These are phyloP conservation scores for Colletotrichum truncatum DNA, from an alignment of 2,329 filamentous ascomycete genomes.

Conservation along the genomic window DNA sequence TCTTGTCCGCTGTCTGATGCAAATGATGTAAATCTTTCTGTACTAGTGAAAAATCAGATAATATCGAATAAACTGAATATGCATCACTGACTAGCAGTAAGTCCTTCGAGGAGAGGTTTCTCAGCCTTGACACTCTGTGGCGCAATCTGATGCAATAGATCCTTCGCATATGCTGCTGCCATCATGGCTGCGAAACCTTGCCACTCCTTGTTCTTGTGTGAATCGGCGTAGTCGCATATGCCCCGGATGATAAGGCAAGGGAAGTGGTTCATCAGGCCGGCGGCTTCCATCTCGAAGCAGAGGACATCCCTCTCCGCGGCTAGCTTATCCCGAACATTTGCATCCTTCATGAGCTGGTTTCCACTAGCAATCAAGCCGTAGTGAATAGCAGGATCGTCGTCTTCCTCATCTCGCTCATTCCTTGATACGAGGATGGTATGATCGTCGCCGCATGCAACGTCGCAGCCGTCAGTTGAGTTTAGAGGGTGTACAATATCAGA, in stretches of 20 bases:
- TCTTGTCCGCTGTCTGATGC: not conserved
- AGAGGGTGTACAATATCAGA: too few relatives aligned
- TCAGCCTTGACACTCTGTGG: too few relatives aligned
- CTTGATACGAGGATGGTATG: too few relatives aligned
- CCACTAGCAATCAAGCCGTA: too few relatives aligned
- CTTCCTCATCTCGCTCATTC: too few relatives aligned
- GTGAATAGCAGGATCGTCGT: too few relatives aligned
- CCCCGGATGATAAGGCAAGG: slow-evolving; percentile 43
- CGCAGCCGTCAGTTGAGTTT: too few relatives aligned
- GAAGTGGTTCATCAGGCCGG: too few relatives aligned
- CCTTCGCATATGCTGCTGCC: slow-evolving; percentile 41
- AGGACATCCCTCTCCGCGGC: slow-evolving; percentile 34
- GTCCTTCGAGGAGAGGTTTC: not conserved
- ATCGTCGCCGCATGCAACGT: too few relatives aligned
- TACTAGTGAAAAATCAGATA: not conserved
- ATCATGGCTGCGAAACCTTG: slow-evolving; percentile 39
- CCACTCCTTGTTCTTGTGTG: slow-evolving; percentile 41
- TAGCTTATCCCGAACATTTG: slow-evolving; percentile 4
- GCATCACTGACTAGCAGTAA: not conserved
- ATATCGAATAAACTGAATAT: too few relatives aligned
- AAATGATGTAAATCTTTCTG: not conserved
- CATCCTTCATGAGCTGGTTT: slow-evolving; percentile 32
- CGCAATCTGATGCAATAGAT: slow-evolving; percentile 30
- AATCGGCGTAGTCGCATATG: slow-evolving; percentile 46
- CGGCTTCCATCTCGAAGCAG: slow-evolving; percentile 44